Base-by-base conservation (phyloP, 352 stramenopile genomes). In the Pythium monospermum region DNA sequence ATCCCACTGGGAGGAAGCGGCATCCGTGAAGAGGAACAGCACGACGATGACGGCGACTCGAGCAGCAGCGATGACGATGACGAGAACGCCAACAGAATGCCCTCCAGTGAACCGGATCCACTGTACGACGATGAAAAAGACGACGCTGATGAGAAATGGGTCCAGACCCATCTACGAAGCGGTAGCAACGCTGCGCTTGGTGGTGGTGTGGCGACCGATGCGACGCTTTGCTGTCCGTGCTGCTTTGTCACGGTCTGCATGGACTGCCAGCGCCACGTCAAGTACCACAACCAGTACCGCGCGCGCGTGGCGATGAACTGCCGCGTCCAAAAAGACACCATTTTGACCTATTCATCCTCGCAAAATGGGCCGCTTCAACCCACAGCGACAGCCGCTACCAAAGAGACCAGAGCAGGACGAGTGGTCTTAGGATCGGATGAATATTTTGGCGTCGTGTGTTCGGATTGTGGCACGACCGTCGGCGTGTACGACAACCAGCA, bases 191-290 rank as follows among this genome's bases (percentile, higher is more conserved):
- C 27, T 31, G 30, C 7, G 2, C n/a, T 39, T 30, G 26, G 28
- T 15, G 52, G 50, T 10, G 22, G 21, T 0, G 57, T 5, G 28
- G 38, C 46, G n/a, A 83, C 70, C 1, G 78, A 89, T 53, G 81
- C 73, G 1, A 76, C 61, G 26, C 61, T 92, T 6, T 85, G 76
- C 33, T 92, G 81, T 53, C 81, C 81, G 21, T 92, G 78, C 53
- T 92, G 81, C 59, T 92, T 92, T 49, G 47, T 92, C 27, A 87
- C 72, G 0, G 74, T 92, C 16, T 92, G 76, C 40, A 85, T 90
- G 68, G 61, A 71, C 39, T 88, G 78, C 51, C 58, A 92, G 59
- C 59, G 78, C 1, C 81, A 92, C 49, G 59, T 66, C 28, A 81
- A 67, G 13, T 92, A 79, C 64, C 66, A 52, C 15, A 88, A 80